Evolutionary conservation across 2,329 filamentous ascomycete species (phyloP).

Genomic region (Hypoxylon sp.): DNA sequence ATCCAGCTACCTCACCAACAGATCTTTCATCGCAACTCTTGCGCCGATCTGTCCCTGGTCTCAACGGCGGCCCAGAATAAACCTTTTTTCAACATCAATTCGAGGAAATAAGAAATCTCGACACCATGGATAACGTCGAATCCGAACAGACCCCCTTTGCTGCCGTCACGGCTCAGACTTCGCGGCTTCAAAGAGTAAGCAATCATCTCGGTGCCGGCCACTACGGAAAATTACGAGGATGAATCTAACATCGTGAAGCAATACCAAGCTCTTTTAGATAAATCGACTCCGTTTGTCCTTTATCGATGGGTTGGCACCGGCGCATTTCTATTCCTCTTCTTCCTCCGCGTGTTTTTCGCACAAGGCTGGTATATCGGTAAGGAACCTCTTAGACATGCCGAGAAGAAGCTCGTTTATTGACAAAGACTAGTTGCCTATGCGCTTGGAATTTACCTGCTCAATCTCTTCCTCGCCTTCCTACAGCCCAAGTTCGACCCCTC

Average conservation of each 20-base stretch:
- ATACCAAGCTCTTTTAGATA: constrained; percentile 94
- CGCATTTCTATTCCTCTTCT: constrained; percentile 81
- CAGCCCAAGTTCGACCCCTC: constrained; percentile 99
- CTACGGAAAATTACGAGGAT: not conserved
- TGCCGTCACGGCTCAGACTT: constrained; percentile 87
- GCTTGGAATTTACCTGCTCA: constrained; percentile 97
- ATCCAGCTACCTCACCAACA: constrained; percentile 2
- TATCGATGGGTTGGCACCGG: constrained; percentile 94
- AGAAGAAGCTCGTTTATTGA: constrained; percentile 32
- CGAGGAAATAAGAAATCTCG: constrained; percentile 3
- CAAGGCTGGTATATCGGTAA: constrained; percentile 99
- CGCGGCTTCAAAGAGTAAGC: constrained; percentile 76
- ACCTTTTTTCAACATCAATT: not conserved
- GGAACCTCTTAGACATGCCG: constrained; percentile 45
- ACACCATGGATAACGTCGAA: constrained; percentile 83
- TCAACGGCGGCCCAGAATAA: not conserved
- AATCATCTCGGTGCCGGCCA: constrained; percentile 10
- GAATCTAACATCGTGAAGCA: constrained; percentile 65
- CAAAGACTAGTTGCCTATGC: constrained; percentile 86
- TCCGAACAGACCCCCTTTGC: constrained; percentile 92
- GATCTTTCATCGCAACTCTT: constrained; percentile 3
- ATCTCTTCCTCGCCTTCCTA: constrained; percentile 98
- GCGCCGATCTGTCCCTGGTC: not conserved
- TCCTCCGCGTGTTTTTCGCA: constrained; percentile 86
- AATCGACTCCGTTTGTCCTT: constrained; percentile 86